phyloP scores from a whole-genome alignment of 768 basidiomycete species.

The Hysterangium stoloniferum region DNA sequence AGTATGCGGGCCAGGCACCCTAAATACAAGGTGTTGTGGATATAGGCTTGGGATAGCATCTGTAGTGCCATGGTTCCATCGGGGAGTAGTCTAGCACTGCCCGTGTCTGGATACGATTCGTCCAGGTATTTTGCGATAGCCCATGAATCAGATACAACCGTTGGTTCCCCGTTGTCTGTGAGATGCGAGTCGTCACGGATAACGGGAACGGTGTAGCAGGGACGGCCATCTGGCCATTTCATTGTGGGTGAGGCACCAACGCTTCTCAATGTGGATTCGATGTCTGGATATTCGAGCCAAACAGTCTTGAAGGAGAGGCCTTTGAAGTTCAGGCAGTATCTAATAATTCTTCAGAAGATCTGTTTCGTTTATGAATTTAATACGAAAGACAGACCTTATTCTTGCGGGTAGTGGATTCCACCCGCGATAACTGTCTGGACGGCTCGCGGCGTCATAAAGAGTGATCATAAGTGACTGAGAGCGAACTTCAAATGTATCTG shows the following conservation, averaged over 20 bases:
- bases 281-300: conserved; percentile 16
- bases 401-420: too few relatives aligned
- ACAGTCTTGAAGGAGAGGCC: conserved; percentile 32
- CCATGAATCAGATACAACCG: conserved; percentile 34
- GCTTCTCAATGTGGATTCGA: conserved; percentile 12
- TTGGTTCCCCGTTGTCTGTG: conserved; percentile 22
- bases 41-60: conserved; percentile 26
- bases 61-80: conserved; percentile 32
- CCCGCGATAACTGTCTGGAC: too few relatives aligned
- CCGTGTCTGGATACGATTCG: conserved; percentile 33
- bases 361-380: too few relatives aligned
- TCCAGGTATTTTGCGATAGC: conserved; percentile 46
- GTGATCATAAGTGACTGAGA: too few relatives aligned
- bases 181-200: conserved; percentile 43
- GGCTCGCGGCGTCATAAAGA: too few relatives aligned
- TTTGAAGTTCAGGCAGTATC: conserved; percentile 34
- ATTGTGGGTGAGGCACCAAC: conserved; percentile 29
- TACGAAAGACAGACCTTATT: too few relatives aligned
- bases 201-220: conserved; percentile 39
- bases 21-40: conserved; percentile 20
- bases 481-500: too few relatives aligned
- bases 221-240: conserved; percentile 27
- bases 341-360: too few relatives aligned
- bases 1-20: background rate
- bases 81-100: conserved; percentile 33